phyloP scores from a whole-genome alignment of 176 grass and related monocot species.

The Leersia perrieri region DNA sequence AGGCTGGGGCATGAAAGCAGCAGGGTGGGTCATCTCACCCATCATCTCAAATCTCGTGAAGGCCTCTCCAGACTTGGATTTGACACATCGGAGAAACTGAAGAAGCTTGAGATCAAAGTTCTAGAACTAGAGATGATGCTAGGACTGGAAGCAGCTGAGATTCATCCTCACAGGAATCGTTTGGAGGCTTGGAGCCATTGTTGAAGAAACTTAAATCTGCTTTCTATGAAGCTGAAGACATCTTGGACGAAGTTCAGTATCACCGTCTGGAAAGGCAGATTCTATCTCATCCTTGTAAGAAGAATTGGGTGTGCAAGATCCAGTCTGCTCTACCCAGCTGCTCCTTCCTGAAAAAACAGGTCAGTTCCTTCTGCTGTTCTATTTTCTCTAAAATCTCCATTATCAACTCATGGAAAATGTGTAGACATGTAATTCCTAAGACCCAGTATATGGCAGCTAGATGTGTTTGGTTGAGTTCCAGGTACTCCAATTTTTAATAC shows the following conservation, averaged over 20 bases:
- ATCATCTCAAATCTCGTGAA: neutral
- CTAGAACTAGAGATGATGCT: neutral
- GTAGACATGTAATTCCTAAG: no score
- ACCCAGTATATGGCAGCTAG: no score
- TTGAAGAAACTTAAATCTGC: slow-evolving; percentile 7
- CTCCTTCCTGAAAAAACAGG: no score
- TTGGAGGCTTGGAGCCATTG: slow-evolving; percentile 2
- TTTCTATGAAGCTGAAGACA: slow-evolving; percentile 35
- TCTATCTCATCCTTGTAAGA: neutral
- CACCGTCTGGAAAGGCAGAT: neutral
- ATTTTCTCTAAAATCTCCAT: no score
- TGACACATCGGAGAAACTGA: neutral
- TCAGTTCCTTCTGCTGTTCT: no score
- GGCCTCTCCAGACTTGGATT: neutral
- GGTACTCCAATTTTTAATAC: no score
- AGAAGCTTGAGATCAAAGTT: neutral
- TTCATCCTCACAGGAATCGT: neutral
- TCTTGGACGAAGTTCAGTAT: slow-evolving; percentile 27
- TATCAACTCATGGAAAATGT: no score
- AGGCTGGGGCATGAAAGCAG: neutral
- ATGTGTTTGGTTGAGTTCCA: no score
- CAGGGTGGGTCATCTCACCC: neutral
- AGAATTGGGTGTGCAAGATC: neutral
- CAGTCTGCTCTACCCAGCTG: neutral
- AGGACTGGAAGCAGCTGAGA: neutral